These are phyloP conservation scores for Alopecurus myosuroides DNA, from an alignment of 176 grass and related monocot species.

Conservation along the genomic window DNA sequence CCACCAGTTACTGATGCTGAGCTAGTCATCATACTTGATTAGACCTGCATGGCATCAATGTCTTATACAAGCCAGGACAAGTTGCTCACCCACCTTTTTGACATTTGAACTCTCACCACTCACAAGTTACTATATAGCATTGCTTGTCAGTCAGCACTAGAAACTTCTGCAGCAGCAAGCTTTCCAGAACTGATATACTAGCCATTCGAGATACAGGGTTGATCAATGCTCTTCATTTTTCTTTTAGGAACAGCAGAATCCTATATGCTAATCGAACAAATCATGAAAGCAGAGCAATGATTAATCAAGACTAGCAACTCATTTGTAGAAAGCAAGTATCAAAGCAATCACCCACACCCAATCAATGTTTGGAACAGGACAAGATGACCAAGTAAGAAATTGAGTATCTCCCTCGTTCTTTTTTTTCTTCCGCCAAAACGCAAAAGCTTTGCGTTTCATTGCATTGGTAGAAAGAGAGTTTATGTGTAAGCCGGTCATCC, in stretches of 20 bases:
- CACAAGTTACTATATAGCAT: neutral
- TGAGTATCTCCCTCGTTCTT: too few species aligned
- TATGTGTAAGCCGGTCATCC: too few species aligned
- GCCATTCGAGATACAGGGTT: neutral
- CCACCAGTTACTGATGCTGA: neutral
- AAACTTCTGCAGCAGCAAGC: neutral
- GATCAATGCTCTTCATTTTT: neutral
- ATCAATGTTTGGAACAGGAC: neutral
- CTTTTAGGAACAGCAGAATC: neutral
- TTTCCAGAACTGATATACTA: neutral
- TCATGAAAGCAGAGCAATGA: neutral
- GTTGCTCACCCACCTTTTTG: neutral
- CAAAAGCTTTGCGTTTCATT: too few species aligned
- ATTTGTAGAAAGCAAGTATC: neutral
- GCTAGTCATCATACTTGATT: neutral
- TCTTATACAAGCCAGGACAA: neutral
- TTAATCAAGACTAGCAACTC: neutral
- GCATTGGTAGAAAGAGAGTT: too few species aligned
- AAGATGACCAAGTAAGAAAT: too few species aligned
- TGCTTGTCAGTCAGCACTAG: neutral
- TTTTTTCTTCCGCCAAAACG: too few species aligned
- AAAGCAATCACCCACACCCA: neutral
- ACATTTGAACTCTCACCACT: neutral
- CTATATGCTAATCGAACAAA: neutral
- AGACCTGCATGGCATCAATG: neutral